A percentile compares a stretch with the other conserved stretches of the same genome.
Evolutionary conservation across 2,329 filamentous ascomycete species (phyloP).

Genomic region (Penicillium vulpinum): DNA sequence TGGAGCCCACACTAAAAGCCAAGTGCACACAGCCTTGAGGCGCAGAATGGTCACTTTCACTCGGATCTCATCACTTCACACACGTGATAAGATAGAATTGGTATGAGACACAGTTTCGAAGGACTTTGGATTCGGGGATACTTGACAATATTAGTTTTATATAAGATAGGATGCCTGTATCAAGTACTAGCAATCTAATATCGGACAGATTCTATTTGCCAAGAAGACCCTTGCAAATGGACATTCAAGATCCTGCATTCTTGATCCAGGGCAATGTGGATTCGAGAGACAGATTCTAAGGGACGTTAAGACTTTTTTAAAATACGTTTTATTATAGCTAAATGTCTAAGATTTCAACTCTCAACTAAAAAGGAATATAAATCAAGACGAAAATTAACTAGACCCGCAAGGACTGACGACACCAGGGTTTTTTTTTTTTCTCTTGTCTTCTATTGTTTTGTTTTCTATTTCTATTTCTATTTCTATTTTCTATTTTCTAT

Average conservation of each 20-base stretch:
- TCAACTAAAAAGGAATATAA: not conserved
- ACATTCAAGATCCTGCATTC: constrained; percentile 24
- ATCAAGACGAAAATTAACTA: not conserved
- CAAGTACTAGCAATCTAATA: not conserved
- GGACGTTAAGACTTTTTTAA: not conserved
- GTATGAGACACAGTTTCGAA: not conserved
- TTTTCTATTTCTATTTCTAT: not conserved
- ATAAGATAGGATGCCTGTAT: not conserved
- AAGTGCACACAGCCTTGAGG: constrained; percentile 1
- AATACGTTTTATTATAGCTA: not conserved
- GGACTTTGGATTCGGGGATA: not conserved
- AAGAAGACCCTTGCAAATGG: constrained; percentile 21
- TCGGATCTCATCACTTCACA: not conserved
- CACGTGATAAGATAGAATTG: not conserved
- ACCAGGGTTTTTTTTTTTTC: not conserved
- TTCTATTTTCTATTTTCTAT: not conserved
- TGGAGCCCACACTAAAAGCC: constrained; percentile 1
- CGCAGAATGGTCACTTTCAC: not conserved
- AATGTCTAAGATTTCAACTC: not conserved
- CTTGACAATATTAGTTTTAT: not conserved
- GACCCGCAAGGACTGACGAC: constrained; percentile 4
- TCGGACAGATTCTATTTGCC: constrained; percentile 8
- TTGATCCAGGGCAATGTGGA: constrained; percentile 14
- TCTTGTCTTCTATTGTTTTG: not conserved
- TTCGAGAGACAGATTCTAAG: not conserved